Percentiles rank a stretch among this genome's conserved stretches.
Conservation (phyloP, 805 yeast genomes). For the Limtongozyma cylindracea region DNA sequence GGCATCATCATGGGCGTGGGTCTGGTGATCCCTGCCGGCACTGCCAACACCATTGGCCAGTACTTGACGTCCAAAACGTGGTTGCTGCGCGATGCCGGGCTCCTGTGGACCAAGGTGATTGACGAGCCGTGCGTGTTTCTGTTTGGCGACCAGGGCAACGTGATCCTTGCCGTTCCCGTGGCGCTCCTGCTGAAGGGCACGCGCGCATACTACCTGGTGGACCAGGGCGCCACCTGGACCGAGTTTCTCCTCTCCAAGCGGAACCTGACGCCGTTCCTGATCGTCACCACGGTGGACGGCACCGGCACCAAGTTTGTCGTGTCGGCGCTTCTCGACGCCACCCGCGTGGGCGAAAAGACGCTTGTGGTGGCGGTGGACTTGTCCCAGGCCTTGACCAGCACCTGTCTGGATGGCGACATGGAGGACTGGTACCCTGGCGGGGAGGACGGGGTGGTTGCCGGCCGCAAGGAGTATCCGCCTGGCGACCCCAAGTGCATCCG, state of each 20-base stretch:
- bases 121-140: constrained; percentile 22
- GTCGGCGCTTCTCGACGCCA: constrained; percentile 1
- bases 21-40: too few relatives aligned
- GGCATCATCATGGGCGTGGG: constrained; percentile 15
- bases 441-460: constrained; percentile 17
- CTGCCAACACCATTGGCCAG: too few relatives aligned
- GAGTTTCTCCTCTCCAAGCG: constrained; percentile 18
- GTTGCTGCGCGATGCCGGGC: constrained; percentile 56
- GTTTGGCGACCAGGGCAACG: constrained; percentile 61
- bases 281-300: constrained; percentile 45
- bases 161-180: constrained; percentile 33
- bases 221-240: constrained; percentile 51
- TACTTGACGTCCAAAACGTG: too few relatives aligned
- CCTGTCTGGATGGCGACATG: too few relatives aligned
- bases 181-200: constrained; percentile 8
- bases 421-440: too few relatives aligned
- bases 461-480: constrained; percentile 30
- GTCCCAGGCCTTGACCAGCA: constrained; percentile 27
- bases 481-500: constrained; percentile 24
- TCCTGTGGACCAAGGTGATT: constrained; percentile 34
- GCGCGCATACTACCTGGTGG: constrained; percentile 26
- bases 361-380: constrained; percentile 32
- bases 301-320: constrained; percentile 33
- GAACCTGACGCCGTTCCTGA: constrained; percentile 12
- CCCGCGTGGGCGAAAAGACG: too few relatives aligned